A percentile compares a stretch with the other conserved stretches of the same genome.
Evolutionary conservation across 2,329 filamentous ascomycete genomes (phyloP).

Genomic region (Fusarium staphyleae): DNA sequence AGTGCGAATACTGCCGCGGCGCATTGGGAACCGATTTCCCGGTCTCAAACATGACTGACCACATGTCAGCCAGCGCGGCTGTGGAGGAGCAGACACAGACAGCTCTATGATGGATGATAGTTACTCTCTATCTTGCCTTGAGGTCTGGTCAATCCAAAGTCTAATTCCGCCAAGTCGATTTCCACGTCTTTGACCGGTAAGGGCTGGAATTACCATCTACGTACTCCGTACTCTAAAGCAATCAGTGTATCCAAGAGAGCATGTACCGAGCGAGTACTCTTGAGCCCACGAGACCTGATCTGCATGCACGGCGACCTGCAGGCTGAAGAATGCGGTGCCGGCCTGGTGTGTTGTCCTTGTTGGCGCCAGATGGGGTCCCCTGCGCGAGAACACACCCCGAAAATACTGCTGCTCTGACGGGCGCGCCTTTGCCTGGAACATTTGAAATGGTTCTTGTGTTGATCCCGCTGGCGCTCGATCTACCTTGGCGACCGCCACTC

Average conservation of each 20-base stretch:
- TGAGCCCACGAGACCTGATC: slow-evolving; percentile 43
- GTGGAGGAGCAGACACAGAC: slow-evolving; percentile 5
- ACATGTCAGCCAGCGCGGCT: slow-evolving; percentile 27
- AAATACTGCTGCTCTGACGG: slow-evolving; percentile 12
- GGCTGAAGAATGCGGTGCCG: slow-evolving; percentile 39
- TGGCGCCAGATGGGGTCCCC: slow-evolving; percentile 24
- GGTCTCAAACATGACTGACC: slow-evolving; percentile 20
- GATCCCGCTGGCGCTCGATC: slow-evolving; percentile 19
- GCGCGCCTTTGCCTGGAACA: slow-evolving; percentile 4
- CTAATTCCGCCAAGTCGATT: too few relatives aligned
- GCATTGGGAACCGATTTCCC: slow-evolving; percentile 18
- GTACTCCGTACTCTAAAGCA: too few relatives aligned
- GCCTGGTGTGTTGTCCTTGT: slow-evolving; percentile 31
- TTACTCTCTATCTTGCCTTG: too few relatives aligned
- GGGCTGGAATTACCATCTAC: too few relatives aligned
- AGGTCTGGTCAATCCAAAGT: too few relatives aligned
- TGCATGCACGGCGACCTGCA: slow-evolving; percentile 44
- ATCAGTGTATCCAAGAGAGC: too few relatives aligned
- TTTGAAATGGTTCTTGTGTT: slow-evolving; percentile 7
- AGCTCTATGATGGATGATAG: neutral
- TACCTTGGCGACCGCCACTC: slow-evolving; percentile 30
- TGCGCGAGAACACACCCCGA: slow-evolving; percentile 34
- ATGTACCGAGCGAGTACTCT: slow-evolving; percentile 12
- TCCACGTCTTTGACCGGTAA: too few relatives aligned
- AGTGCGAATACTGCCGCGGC: slow-evolving; percentile 23